Percentiles rank a stretch among this genome's conserved stretches.
phyloP scores from a whole-genome alignment of 495 filamentous ascomycete genomes.

The Penicillium coffeae region DNA sequence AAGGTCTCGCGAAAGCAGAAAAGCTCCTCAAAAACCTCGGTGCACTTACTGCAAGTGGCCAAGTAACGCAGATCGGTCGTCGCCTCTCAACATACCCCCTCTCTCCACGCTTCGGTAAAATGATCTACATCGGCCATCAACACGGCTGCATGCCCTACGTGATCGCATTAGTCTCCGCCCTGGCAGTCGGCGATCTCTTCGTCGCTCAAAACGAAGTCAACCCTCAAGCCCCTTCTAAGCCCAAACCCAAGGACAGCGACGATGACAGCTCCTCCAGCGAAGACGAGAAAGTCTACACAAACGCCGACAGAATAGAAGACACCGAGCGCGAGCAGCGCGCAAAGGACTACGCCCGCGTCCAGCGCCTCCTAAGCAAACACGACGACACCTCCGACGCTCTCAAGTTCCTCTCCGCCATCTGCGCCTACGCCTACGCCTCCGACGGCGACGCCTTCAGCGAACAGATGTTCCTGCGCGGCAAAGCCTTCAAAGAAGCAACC shows the following conservation, averaged over 20 bases:
- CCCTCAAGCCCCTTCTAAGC: constrained; percentile 24
- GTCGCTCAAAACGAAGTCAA: constrained; percentile 79
- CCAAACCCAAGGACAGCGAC: constrained; percentile 27
- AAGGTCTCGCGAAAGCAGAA: constrained; percentile 79
- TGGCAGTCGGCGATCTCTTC: constrained; percentile 86
- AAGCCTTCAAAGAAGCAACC: constrained; percentile 78
- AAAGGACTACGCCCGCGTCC: constrained; percentile 70
- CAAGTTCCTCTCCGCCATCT: constrained; percentile 82
- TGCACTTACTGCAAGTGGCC: constrained; percentile 62
- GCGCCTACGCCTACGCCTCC: constrained; percentile 73
- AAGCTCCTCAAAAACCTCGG: constrained; percentile 74
- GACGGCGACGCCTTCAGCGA: constrained; percentile 69
- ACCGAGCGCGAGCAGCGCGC: constrained; percentile 58
- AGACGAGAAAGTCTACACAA: constrained; percentile 51
- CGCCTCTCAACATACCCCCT: constrained; percentile 86
- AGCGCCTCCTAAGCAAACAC: constrained; percentile 73
- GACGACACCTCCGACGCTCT: constrained; percentile 83
- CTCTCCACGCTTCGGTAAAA: constrained; percentile 84
- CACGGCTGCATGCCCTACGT: constrained; percentile 82
- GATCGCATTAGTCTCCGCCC: constrained; percentile 79
- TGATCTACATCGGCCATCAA: constrained; percentile 80
- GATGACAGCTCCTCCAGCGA: constrained; percentile 22
- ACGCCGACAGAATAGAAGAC: constrained; percentile 63
- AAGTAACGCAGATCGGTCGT: constrained; percentile 70
- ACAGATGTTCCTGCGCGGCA: constrained; percentile 76